Evolutionary conservation across 306 rosid species (phyloP).

Genomic region (Quercus suber): DNA sequence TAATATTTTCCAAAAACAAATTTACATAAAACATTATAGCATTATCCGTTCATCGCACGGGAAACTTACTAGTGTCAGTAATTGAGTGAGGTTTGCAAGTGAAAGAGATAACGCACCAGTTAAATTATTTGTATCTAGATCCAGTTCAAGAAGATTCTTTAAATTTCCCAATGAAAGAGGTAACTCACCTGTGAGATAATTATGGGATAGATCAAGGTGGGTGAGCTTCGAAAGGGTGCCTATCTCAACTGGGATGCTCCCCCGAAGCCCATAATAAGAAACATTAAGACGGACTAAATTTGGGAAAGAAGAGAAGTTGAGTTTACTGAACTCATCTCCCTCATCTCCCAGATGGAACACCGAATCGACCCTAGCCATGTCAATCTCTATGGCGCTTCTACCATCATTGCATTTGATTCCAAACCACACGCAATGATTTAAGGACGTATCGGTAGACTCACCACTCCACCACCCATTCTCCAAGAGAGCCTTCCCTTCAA

Average conservation of each 20-base stretch:
- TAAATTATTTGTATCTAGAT: too few relatives aligned
- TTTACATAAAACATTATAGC: too few relatives aligned
- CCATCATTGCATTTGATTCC: not conserved
- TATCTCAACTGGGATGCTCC: not conserved
- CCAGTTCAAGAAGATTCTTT: too few relatives aligned
- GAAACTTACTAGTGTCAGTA: too few relatives aligned
- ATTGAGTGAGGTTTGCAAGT: not conserved
- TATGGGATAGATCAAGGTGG: slow-evolving; percentile 2
- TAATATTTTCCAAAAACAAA: too few relatives aligned
- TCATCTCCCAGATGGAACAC: not conserved
- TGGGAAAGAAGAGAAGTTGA: not conserved
- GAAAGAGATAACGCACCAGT: not conserved
- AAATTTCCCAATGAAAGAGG: not conserved
- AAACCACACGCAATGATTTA: not conserved
- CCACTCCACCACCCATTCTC: not conserved
- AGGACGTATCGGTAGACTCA: not conserved
- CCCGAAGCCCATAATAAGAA: not conserved
- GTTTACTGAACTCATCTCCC: not conserved
- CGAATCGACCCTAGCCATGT: not conserved
- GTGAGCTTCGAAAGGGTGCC: not conserved
- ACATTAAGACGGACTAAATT: not conserved
- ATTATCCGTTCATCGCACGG: too few relatives aligned
- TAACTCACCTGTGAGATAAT: not conserved
- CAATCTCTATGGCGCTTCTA: not conserved
- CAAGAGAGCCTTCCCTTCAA: not conserved